Evolutionary conservation across 73 alveolate genomes (phyloP), one percentile per base, ranked within the genome.

Genomic region (Symbiodinium pilosum): DNA sequence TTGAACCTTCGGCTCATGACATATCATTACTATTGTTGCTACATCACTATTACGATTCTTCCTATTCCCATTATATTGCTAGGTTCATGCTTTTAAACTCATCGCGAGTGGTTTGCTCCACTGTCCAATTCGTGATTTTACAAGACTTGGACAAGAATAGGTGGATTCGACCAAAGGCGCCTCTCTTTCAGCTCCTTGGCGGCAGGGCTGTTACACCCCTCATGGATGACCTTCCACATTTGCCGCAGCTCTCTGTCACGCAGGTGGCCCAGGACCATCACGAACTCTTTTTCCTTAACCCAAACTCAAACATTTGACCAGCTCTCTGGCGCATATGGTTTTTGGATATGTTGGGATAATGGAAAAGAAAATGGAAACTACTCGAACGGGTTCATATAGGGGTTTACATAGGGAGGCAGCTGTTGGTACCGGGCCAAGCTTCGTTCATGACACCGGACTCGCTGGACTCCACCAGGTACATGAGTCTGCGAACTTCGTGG

Each of bases 221-320:
- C 36, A 7, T n/a, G 12, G n/a, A 39, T 73, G 28, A 64, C 95
- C 95, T 89, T 89, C 95, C 95, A 89, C 95, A 89, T 89, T 30
- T 64, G 95, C 34, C 95, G 95, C 40, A 89, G 95, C 43, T 89
- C 95, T 7, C 71, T 89, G 75, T 89, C 95, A 28, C 75, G 73
- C 51, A 89, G 28, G 71, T 89, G 86, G 43, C 95, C 95, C 47
- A 89, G 75, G 26, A 81, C 95, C 38, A 84, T 84, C 40, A 89
- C 87, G 43, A 89, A 89, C 38, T 89, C 95, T 71, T 89, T 84
- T 71, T 89, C 95, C 95, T 89, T 26, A 18, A 30, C 85, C 11
- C 59, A 14, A 47, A 47, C 14, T 6, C 59, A 47, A 47, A 47
- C 59, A 47, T 47, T 6, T 9, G 59, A 47, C n/a, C n/a, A n/a